phyloP scores from a whole-genome alignment of 371 early-diverging fungal species.

The Mortierella sp. region DNA sequence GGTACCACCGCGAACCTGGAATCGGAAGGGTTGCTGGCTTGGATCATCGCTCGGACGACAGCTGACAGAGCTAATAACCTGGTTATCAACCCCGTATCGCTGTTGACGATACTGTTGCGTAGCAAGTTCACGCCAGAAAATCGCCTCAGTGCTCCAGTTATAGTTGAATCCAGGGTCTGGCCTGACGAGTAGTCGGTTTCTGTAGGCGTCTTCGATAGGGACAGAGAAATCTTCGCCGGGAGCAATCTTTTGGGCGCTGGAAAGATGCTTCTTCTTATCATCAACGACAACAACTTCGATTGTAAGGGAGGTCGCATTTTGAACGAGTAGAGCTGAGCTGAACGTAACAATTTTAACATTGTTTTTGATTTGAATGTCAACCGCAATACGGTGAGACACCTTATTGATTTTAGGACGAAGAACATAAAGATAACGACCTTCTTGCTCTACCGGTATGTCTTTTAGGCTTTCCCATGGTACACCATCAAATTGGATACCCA shows the following conservation, averaged over 20 bases:
- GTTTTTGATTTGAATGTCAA: conserved; percentile 87
- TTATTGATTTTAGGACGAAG: conserved; percentile 84
- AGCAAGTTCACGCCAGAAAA: conserved; percentile 74
- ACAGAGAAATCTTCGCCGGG: conserved; percentile 89
- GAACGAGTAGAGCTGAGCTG: conserved; percentile 85
- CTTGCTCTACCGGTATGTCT: conserved; percentile 88
- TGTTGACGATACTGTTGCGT: conserved; percentile 38
- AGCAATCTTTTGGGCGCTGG: conserved; percentile 60
- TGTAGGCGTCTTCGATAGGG: conserved; percentile 88
- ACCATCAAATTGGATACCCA: conserved; percentile 89
- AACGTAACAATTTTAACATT: conserved; percentile 94
- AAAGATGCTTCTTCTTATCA: conserved; percentile 66
- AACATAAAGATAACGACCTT: conserved; percentile 82
- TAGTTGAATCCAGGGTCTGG: conserved; percentile 91
- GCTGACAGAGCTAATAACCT: conserved; percentile 58
- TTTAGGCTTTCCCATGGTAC: conserved; percentile 93
- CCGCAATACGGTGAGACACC: conserved; percentile 86
- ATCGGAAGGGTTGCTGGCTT: conserved; percentile 76
- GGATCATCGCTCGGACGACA: conserved; percentile 64
- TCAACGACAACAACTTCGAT: conserved; percentile 88
- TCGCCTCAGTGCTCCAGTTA: conserved; percentile 76
- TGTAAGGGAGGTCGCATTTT: conserved; percentile 83
- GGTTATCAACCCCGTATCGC: conserved; percentile 28
- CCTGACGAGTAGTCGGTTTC: conserved; percentile 81
- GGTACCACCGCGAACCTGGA: conserved; percentile 73